Evolutionary conservation across 2,329 filamentous ascomycete genomes (phyloP).

Genomic region (Neophaeococcomyces aloes): DNA sequence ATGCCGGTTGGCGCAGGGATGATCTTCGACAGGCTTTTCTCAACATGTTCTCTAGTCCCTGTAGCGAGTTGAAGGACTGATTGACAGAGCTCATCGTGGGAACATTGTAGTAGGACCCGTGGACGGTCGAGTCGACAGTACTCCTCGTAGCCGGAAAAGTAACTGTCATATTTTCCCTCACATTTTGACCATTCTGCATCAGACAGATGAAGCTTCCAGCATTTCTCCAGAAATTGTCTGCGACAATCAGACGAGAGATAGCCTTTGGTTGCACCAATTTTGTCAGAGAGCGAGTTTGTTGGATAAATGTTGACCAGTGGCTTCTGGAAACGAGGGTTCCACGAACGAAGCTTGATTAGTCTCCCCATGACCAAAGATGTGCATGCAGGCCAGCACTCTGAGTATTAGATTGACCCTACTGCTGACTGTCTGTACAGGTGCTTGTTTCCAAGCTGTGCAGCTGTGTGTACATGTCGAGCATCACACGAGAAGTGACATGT

Average conservation of each 20-base stretch:
- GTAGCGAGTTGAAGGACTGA: not conserved
- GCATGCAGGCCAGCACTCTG: too few relatives aligned
- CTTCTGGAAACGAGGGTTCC: too few relatives aligned
- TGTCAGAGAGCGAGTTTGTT: too few relatives aligned
- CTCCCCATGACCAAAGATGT: too few relatives aligned
- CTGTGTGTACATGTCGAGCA: too few relatives aligned
- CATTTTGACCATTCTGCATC: not conserved
- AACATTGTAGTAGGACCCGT: not conserved
- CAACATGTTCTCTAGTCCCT: not conserved
- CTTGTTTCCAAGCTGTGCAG: too few relatives aligned
- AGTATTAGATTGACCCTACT: too few relatives aligned
- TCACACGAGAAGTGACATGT: too few relatives aligned
- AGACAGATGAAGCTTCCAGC: not conserved
- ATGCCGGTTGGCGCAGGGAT: not conserved
- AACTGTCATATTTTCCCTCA: not conserved
- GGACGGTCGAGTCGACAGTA: not conserved
- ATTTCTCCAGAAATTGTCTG: not conserved
- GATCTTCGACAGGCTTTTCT: not conserved
- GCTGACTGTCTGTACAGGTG: too few relatives aligned
- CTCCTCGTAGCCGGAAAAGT: not conserved
- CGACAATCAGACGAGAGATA: not conserved
- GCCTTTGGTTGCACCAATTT: too few relatives aligned
- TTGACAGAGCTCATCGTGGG: not conserved
- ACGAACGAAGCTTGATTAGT: too few relatives aligned
- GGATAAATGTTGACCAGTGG: too few relatives aligned